Evolutionary conservation across 1,284 basidiomycete species (phyloP), one percentile per base, ranked within the genome.

Genomic region (Microbotryum silenes-acaulis): DNA sequence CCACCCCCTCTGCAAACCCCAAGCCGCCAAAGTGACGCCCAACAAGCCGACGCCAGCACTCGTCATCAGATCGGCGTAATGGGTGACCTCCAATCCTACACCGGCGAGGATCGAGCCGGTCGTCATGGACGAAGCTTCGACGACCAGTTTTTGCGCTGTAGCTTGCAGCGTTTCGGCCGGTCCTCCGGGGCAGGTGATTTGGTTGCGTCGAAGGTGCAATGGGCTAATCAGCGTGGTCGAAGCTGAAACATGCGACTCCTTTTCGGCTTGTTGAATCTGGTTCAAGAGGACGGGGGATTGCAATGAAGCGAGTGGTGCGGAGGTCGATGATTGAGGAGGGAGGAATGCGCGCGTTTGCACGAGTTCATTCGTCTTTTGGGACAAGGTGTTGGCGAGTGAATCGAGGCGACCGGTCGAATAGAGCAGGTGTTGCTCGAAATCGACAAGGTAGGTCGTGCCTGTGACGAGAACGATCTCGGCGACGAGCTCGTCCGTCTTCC

Each of bases 1-100:
- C 72, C 73, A 77, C 21, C 67, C 55, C 3, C 72, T 69, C 62
- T 77, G 76, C 59, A 76, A 57, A n/a, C 66, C 65, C 71, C 72
- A 76, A 9, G 71, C 73, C 10, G 66, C 68, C 21, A 72, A 16
- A 7, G 67, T 68, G 7, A 66, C 63, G 14, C 72, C 74, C 12
- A 76, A 54, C 4, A 73, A 58, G 4, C 70, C 73, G 21, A 71
- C 37, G 1, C 69, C 76, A 1, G 68, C 57, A 7, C 66, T 72
- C 18, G 73, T 75, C 42, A 65, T 67, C 4, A 73, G 61, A 50
- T 73, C 69, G 21, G 73, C 65, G 3, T 59, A 49, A 20, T 59
- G 65, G 14, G 71, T n/a, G 7, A 68, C 44, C 21, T 60, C 46
- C 16, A 54, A 23, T 16, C 49, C 58, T 18, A 57, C 47, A 16